phyloP scores from a whole-genome alignment of 2,329 filamentous ascomycete genomes.

The Diaporthe longicolla region DNA sequence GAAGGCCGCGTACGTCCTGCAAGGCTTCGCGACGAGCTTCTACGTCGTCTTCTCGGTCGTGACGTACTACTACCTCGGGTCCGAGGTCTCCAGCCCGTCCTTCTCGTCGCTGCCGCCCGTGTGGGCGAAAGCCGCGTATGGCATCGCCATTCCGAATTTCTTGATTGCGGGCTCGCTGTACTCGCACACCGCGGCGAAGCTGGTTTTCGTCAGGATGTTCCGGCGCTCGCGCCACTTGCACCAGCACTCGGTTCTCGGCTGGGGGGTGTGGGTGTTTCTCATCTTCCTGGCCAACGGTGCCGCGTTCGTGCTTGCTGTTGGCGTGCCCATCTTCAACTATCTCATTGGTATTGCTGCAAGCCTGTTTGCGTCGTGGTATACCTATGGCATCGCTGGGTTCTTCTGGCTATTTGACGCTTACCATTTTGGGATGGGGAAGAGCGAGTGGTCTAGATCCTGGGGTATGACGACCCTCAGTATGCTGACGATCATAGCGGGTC shows the following conservation, averaged over 20 bases:
- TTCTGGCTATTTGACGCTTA: constrained; percentile 67
- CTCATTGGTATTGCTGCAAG: constrained; percentile 64
- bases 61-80: constrained; percentile 64
- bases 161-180: constrained; percentile 65
- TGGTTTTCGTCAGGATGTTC: constrained; percentile 65
- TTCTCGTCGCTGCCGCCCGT: constrained; percentile 60
- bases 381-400: constrained; percentile 65
- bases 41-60: constrained; percentile 66
- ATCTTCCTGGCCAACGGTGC: constrained; percentile 61
- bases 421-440: constrained; percentile 56
- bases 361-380: constrained; percentile 68
- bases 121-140: constrained; percentile 66
- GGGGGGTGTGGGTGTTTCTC: constrained; percentile 61
- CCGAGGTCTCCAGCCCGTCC: constrained; percentile 60
- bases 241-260: constrained; percentile 61
- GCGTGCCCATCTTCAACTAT: constrained; percentile 68
- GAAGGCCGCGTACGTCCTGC: constrained; percentile 65
- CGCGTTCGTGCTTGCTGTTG: constrained; percentile 59
- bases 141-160: constrained; percentile 64
- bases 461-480: constrained; percentile 56
- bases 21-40: constrained; percentile 63
- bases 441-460: constrained; percentile 55
- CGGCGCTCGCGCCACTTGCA: constrained; percentile 61
- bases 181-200: constrained; percentile 65
- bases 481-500: constrained; percentile 60